phyloP scores from a whole-genome alignment of 768 basidiomycete species.

The Mycena rosella region DNA sequence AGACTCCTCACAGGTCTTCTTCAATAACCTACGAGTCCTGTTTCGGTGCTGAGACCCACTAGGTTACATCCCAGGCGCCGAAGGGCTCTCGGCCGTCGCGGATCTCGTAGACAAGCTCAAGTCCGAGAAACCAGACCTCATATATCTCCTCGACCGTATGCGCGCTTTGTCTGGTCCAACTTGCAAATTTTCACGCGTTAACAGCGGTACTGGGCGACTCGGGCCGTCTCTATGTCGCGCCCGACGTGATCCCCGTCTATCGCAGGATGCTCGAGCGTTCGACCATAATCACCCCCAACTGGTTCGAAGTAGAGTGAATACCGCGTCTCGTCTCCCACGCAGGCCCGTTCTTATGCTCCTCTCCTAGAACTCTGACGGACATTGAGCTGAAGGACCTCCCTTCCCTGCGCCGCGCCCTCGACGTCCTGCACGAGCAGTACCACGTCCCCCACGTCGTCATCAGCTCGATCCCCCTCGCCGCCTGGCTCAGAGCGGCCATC shows the following conservation, averaged over 20 bases:
- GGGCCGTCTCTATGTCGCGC: slow-evolving; percentile 88
- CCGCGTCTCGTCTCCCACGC: slow-evolving; percentile 4
- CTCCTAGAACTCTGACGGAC: slow-evolving; percentile 79
- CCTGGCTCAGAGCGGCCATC: slow-evolving; percentile 69
- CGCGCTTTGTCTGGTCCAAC: slow-evolving; percentile 24
- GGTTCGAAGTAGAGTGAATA: slow-evolving; percentile 95
- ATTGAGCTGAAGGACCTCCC: slow-evolving; percentile 72
- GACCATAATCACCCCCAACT: slow-evolving; percentile 96
- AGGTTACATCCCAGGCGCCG: slow-evolving; percentile 93
- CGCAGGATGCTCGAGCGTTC: slow-evolving; percentile 83
- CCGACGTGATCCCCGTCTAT: slow-evolving; percentile 90
- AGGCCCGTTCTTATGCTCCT: slow-evolving; percentile 8
- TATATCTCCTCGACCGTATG: slow-evolving; percentile 95
- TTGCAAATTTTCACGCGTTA: slow-evolving; percentile 2
- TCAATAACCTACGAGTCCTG: not conserved
- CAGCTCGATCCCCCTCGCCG: slow-evolving; percentile 83
- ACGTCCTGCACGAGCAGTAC: slow-evolving; percentile 80
- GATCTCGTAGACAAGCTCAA: slow-evolving; percentile 73
- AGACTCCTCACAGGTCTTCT: slow-evolving; percentile 82
- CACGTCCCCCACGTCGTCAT: slow-evolving; percentile 90
- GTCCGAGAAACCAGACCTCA: slow-evolving; percentile 65
- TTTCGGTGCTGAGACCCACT: slow-evolving; percentile 12
- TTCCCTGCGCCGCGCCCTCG: slow-evolving; percentile 78
- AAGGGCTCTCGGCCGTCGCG: slow-evolving; percentile 76
- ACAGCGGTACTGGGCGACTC: slow-evolving; percentile 96